These are phyloP conservation scores for Paracorniculantispora psalliotae DNA, from an alignment of 2,329 filamentous ascomycete species.

Conservation along the genomic window DNA sequence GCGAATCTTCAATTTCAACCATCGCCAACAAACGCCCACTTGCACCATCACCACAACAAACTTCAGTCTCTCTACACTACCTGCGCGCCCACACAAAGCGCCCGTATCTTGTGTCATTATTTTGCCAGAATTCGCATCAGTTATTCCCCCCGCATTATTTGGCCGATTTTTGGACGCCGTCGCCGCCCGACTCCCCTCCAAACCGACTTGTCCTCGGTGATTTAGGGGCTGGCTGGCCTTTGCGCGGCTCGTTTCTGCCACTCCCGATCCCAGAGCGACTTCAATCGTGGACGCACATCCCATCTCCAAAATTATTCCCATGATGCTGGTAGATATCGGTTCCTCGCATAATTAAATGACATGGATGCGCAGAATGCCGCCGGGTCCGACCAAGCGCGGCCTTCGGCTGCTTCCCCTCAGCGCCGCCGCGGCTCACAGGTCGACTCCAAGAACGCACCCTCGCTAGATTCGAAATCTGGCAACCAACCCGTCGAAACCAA, in stretches of 20 bases:
- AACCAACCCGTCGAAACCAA: slow-evolving; percentile 14
- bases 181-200: background rate
- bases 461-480: slow-evolving; percentile 9
- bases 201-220: background rate
- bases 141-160: background rate
- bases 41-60: slow-evolving; percentile 11
- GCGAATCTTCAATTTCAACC: slow-evolving; percentile 7
- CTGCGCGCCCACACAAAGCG: background rate
- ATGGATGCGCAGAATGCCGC: slow-evolving; percentile 66
- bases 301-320: slow-evolving; percentile 29
- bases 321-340: slow-evolving; percentile 53
- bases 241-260: background rate
- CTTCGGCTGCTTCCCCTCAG: slow-evolving; percentile 48
- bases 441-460: slow-evolving; percentile 8
- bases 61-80: background rate
- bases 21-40: slow-evolving; percentile 13
- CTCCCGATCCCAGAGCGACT: background rate
- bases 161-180: background rate
- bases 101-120: background rate
- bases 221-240: slow-evolving; percentile 12
- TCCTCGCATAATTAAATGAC: slow-evolving; percentile 54
- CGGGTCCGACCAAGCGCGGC: slow-evolving; percentile 58
- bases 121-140: background rate
- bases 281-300: slow-evolving; percentile 16
- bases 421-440: slow-evolving; percentile 18